phyloP scores from a whole-genome alignment of 169 alveolate genomes.

The Theileria luwenshuni region DNA sequence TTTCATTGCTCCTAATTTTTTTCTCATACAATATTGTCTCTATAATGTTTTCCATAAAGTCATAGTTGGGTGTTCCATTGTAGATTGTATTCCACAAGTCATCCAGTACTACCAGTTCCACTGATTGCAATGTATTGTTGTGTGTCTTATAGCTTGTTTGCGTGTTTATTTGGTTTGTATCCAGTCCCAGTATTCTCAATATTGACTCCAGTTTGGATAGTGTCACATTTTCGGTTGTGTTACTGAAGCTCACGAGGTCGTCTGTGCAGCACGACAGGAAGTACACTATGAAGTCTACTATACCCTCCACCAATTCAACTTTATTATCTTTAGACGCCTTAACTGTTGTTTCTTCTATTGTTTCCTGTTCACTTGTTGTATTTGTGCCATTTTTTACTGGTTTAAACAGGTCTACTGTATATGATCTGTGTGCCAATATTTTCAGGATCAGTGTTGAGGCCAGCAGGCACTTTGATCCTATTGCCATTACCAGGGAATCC shows the following conservation, averaged over 20 bases:
- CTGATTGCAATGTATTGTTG: constrained; percentile 1
- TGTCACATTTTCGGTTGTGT: constrained; percentile 9
- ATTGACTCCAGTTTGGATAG: constrained; percentile 7
- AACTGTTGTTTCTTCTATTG: neutral
- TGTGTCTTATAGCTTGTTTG: constrained; percentile 7
- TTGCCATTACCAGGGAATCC: constrained; percentile 22
- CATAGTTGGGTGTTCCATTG: neutral
- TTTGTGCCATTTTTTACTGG: neutral
- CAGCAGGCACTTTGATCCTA: constrained; percentile 34
- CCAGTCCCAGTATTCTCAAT: neutral
- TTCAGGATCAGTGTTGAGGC: constrained; percentile 31
- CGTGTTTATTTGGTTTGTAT: neutral
- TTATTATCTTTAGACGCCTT: neutral
- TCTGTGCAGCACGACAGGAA: constrained; percentile 5
- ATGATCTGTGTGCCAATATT: constrained; percentile 45
- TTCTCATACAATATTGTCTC: neutral
- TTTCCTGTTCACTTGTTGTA: neutral
- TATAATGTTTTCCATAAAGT: neutral
- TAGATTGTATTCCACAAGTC: constrained; percentile 16
- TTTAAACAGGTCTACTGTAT: constrained; percentile 3
- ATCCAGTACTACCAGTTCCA: constrained; percentile 14
- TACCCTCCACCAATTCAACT: neutral
- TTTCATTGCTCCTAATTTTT: neutral
- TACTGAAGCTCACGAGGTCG: neutral
- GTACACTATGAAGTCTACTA: neutral